Conservation (phyloP, 1,284 basidiomycete genomes). For the Ganoderma meredithae region DNA sequence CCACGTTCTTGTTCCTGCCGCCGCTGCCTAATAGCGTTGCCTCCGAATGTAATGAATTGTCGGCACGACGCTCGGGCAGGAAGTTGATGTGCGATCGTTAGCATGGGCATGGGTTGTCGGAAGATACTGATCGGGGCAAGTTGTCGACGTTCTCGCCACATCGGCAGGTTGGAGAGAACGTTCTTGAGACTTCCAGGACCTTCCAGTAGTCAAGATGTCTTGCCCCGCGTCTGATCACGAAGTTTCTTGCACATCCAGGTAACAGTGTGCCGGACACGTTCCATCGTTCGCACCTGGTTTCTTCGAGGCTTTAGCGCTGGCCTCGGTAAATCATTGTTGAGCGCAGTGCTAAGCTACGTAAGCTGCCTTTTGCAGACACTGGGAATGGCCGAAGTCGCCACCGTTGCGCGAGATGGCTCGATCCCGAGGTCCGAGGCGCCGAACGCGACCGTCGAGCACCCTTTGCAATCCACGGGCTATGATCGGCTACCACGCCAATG, state of each 20-base stretch:
- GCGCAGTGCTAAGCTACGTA: not conserved
- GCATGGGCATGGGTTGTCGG: not conserved
- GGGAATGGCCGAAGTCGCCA: constrained; percentile 20
- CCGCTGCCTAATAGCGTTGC: not conserved
- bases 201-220: not conserved
- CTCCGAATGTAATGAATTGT: not conserved
- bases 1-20: not conserved
- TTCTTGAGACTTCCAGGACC: not conserved
- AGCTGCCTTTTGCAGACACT: not conserved
- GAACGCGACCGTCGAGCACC: not conserved
- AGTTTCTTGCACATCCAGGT: not conserved
- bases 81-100: not conserved
- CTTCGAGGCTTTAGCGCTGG: not conserved
- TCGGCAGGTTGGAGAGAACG: not conserved
- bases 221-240: not conserved
- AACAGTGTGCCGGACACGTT: too few relatives aligned
- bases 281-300: not conserved
- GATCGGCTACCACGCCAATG: not conserved
- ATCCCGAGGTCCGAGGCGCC: not conserved
- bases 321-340: not conserved
- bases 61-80: not conserved
- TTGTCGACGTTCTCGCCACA: not conserved
- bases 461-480: not conserved
- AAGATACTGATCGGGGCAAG: not conserved
- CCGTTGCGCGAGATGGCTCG: constrained; percentile 29